A percentile compares a stretch with the other conserved stretches of the same genome.
These are phyloP conservation scores for Tuber magnatum DNA, from an alignment of 495 filamentous ascomycete species.

Conservation along the genomic window DNA sequence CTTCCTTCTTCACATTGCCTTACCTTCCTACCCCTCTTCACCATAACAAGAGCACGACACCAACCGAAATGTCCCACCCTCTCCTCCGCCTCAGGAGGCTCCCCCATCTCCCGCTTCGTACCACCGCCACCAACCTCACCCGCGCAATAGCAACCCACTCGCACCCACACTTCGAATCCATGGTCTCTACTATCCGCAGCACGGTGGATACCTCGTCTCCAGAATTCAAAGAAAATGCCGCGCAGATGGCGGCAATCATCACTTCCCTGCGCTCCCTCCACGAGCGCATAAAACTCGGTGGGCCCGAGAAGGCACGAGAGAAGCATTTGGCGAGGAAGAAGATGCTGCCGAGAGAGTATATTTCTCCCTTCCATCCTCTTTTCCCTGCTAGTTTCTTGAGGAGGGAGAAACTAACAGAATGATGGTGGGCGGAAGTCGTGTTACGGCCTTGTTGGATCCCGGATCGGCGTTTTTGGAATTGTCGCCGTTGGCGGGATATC, in stretches of 20 bases:
- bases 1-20: neutral
- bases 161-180: slow-evolving; percentile 47
- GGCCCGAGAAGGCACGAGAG: slow-evolving; percentile 72
- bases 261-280: slow-evolving; percentile 62
- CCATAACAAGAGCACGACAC: slow-evolving; percentile 32
- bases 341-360: slow-evolving; percentile 81
- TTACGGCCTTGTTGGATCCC: slow-evolving; percentile 79
- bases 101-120: slow-evolving; percentile 12
- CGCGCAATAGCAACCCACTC: slow-evolving; percentile 45
- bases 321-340: slow-evolving; percentile 85
- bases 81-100: slow-evolving; percentile 16
- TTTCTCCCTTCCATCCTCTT: neutral
- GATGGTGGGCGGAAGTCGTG: slow-evolving; percentile 47
- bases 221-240: slow-evolving; percentile 74
- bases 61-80: slow-evolving; percentile 22
- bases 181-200: slow-evolving; percentile 71
- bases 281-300: slow-evolving; percentile 62
- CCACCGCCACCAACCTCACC: neutral
- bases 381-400: neutral
- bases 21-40: neutral
- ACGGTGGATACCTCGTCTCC: slow-evolving; percentile 66
- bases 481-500: slow-evolving; percentile 76
- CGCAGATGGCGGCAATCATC: slow-evolving; percentile 67
- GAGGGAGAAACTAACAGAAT: slow-evolving; percentile 5
- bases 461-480: slow-evolving; percentile 89